Conservation (phyloP, 129 eudicot species). For the Flaveria ramosissima region DNA sequence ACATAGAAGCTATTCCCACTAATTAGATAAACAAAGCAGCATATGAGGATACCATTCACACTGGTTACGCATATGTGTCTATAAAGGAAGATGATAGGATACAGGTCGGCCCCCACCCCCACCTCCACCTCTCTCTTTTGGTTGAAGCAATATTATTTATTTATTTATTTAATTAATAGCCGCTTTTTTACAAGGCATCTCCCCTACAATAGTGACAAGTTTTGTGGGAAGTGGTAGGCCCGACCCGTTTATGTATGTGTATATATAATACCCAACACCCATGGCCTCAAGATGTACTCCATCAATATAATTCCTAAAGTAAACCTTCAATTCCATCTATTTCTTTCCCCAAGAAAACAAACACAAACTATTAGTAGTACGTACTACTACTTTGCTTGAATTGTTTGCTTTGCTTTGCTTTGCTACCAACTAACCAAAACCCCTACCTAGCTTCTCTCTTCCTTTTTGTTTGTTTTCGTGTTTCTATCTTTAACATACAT, state of each 20-base stretch:
- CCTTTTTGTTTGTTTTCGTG: constrained; percentile 30
- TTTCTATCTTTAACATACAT: constrained; percentile 20
- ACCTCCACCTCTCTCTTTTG: background rate
- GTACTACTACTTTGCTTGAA: background rate
- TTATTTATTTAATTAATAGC: constrained; percentile 7
- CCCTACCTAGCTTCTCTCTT: background rate
- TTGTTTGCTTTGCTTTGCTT: too few relatives aligned
- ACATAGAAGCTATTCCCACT: too few relatives aligned
- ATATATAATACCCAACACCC: constrained; percentile 22
- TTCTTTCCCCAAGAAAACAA: constrained; percentile 34
- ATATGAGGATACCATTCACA: background rate
- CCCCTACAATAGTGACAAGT: constrained; percentile 18
- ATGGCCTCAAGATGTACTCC: constrained; percentile 20
- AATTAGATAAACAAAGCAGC: too few relatives aligned
- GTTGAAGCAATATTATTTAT: constrained; percentile 13
- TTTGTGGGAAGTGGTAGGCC: constrained; percentile 27
- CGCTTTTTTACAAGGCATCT: constrained; percentile 33
- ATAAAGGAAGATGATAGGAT: constrained; percentile 28
- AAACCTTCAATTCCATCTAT: background rate
- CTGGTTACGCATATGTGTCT: constrained; percentile 28
- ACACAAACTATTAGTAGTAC: constrained; percentile 37
- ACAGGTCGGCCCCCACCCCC: constrained; percentile 35
- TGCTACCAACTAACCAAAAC: constrained; percentile 41
- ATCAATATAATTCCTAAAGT: constrained; percentile 15
- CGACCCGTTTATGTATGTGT: constrained; percentile 33